Conservation (phyloP, 2,329 filamentous ascomycete species). For the Cercospora beticola region DNA sequence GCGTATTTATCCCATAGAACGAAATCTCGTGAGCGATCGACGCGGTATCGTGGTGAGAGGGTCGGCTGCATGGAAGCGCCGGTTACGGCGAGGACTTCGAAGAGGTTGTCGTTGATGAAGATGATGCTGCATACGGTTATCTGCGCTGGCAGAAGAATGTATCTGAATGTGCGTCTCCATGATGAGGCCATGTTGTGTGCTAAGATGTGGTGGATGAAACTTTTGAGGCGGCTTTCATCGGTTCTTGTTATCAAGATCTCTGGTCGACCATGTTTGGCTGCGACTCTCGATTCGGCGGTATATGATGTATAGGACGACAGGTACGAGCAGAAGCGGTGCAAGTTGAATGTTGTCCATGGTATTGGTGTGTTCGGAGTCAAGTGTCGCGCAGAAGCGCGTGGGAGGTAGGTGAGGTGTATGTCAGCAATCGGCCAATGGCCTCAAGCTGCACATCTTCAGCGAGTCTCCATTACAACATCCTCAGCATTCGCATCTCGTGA, state of each 20-base stretch:
- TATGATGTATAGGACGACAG: conserved; percentile 1
- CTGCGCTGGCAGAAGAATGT: conserved; percentile 15
- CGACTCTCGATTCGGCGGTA: conserved; percentile 8
- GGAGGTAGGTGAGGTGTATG: neutral
- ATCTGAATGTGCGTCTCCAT: conserved; percentile 6
- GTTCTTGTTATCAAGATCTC: conserved; percentile 1
- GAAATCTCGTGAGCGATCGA: conserved; percentile 41
- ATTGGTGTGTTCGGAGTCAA: neutral
- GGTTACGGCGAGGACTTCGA: conserved; percentile 41
- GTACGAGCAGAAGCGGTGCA: conserved; percentile 3
- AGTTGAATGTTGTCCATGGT: conserved; percentile 10
- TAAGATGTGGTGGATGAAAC: neutral
- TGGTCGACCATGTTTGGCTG: conserved; percentile 5
- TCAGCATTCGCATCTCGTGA: neutral
- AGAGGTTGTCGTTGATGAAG: conserved; percentile 44
- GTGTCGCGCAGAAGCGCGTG: neutral
- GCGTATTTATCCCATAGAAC: conserved; percentile 41
- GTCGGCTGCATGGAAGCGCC: conserved; percentile 50
- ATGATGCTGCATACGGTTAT: conserved; percentile 21
- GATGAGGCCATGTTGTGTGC: conserved; percentile 1
- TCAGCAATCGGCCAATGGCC: neutral
- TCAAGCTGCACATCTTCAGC: neutral
- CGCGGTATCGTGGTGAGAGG: conserved; percentile 44
- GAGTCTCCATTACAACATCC: neutral
- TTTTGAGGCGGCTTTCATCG: neutral